Evolutionary conservation across 1,284 basidiomycete species (phyloP), one percentile per base, ranked within the genome.

Genomic region (Volvariella volvacea): DNA sequence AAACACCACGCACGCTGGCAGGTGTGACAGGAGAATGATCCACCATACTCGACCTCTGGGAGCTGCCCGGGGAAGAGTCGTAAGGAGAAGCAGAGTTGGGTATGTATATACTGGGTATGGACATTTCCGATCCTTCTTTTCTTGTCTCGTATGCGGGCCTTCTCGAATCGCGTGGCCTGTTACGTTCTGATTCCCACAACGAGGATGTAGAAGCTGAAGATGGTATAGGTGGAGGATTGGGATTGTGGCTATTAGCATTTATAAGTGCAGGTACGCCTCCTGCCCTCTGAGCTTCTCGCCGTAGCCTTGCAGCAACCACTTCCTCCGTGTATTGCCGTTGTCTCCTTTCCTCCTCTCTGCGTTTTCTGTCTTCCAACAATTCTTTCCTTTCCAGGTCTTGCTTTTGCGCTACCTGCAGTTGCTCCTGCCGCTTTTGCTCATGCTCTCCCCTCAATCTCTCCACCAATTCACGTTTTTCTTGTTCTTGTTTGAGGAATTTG

Each of bases 401-500:
- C 54, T 78, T 73, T 22, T 62, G 63, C 46, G 80, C 76, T 46
- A 64, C 66, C 48, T 60, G 63, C 28, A 54, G 55, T 44, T 72
- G 60, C 51, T 75, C 75, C 46, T 74, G 71, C 47, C 79, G 76
- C 45, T 74, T 63, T 41, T 51, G 62, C 41, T 54, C 54, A 36
- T 65, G 62, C 49, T 69, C 68, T 44, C 65, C 65, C 44, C 60
- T 53, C 48, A 63, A 56, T 33, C 30, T 22, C 3, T 63, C 61
- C 50, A 67, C 66, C 39, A 62, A 62, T 39, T 64, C 64, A 15
- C 81, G 71, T 39, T 68, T 69, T 46, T 75, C 69, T 46, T 72
- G 71, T 55, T 87, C 76, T 55, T 73, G 71, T 42, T 69, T 73
- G 51, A 88, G 65, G 54, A 88, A 87, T 25, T 63, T 71, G 38